These are phyloP conservation scores for Xanthoconium separans DNA, from an alignment of 1,284 basidiomycete species.

Conservation along the genomic window DNA sequence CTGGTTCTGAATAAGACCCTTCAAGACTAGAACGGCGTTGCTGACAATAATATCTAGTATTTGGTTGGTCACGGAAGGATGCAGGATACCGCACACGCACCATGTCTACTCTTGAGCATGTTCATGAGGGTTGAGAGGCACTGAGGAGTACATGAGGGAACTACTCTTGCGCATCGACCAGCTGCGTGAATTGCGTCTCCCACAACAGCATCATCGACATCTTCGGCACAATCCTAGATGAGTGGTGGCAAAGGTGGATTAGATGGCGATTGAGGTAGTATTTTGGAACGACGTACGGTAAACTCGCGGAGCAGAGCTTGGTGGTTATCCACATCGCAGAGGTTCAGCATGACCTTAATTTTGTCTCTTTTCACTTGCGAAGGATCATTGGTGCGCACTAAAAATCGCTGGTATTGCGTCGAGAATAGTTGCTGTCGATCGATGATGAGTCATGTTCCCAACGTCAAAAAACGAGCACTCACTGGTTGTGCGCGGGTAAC, in stretches of 20 bases:
- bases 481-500: slow-evolving; percentile 66
- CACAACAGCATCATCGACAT: slow-evolving; percentile 69
- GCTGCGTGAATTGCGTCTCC: slow-evolving; percentile 74
- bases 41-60: slow-evolving; percentile 53
- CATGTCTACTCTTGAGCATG: slow-evolving; percentile 75
- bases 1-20: slow-evolving; percentile 75
- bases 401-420: slow-evolving; percentile 61
- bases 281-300: slow-evolving; percentile 52
- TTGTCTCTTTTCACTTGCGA: slow-evolving; percentile 69
- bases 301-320: slow-evolving; percentile 76
- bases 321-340: slow-evolving; percentile 69
- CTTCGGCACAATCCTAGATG: slow-evolving; percentile 71
- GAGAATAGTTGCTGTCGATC: slow-evolving; percentile 55
- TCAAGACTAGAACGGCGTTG: slow-evolving; percentile 80
- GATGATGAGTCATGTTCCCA: slow-evolving; percentile 1
- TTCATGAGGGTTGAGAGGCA: slow-evolving; percentile 75
- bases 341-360: slow-evolving; percentile 64
- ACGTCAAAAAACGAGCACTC: slow-evolving; percentile 30
- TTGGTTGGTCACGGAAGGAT: slow-evolving; percentile 1
- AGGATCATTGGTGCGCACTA: slow-evolving; percentile 68
- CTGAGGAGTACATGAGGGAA: slow-evolving; percentile 66
- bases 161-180: slow-evolving; percentile 67
- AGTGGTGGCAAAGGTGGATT: not conserved
- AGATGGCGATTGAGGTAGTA: not conserved
- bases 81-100: slow-evolving; percentile 37